Percentiles rank a stretch among this genome's conserved stretches.
phyloP scores from a whole-genome alignment of 2,329 filamentous ascomycete species.

The Pestalotiopsis sp. region DNA sequence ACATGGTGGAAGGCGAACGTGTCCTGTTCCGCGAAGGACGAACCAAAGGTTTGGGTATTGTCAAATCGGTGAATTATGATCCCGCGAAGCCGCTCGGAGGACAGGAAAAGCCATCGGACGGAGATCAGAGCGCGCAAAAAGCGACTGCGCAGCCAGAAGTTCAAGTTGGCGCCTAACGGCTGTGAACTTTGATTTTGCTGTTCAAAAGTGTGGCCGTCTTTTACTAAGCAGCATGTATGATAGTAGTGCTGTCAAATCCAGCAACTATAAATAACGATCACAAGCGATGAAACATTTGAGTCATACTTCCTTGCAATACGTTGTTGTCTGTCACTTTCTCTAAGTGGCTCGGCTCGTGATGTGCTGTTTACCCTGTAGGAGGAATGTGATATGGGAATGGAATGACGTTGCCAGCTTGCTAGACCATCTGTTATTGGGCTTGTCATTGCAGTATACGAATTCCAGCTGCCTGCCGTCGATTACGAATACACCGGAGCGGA shows the following conservation, averaged over 20 bases:
- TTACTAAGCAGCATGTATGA: background rate
- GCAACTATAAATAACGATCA: background rate
- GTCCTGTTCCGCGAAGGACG: slow-evolving; percentile 92
- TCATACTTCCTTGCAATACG: background rate
- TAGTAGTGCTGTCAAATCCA: background rate
- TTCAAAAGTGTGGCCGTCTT: background rate
- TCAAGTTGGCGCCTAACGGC: background rate
- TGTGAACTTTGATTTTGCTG: background rate
- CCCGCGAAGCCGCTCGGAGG: slow-evolving; percentile 48
- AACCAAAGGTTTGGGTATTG: slow-evolving; percentile 93
- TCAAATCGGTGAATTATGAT: slow-evolving; percentile 90
- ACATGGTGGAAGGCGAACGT: slow-evolving; percentile 83
- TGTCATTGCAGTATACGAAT: too few species aligned
- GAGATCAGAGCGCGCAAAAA: background rate
- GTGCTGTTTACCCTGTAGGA: too few species aligned
- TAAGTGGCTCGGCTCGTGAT: too few species aligned
- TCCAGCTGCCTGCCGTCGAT: too few species aligned
- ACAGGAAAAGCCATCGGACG: background rate
- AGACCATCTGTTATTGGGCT: too few species aligned
- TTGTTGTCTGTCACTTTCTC: too few species aligned
- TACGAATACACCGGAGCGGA: background rate
- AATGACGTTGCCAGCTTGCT: too few species aligned
- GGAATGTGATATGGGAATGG: too few species aligned
- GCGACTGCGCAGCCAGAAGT: background rate
- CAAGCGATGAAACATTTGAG: background rate